A percentile compares a stretch with the other conserved stretches of the same genome.
Conservation (phyloP, 2,329 filamentous ascomycete species). For the Ophiognomonia clavigignenti-juglandacearum region DNA sequence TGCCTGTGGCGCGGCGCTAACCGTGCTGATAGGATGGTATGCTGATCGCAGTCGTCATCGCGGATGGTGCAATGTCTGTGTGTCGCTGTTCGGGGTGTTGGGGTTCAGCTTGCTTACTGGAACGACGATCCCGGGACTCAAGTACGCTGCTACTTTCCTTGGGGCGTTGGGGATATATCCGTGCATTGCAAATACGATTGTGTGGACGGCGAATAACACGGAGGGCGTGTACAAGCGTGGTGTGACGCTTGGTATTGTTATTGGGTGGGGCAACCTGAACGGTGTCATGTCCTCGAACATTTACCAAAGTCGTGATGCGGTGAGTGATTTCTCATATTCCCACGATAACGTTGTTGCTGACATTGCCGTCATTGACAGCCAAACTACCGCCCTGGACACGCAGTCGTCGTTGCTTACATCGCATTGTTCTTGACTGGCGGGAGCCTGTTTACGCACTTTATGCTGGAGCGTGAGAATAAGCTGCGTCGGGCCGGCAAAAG, state of each 20-base stretch:
- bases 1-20: conserved; percentile 64
- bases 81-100: conserved; percentile 64
- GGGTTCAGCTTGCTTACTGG: conserved; percentile 80
- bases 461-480: conserved; percentile 58
- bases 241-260: conserved; percentile 80
- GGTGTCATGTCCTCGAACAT: conserved; percentile 82
- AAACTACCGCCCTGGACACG: conserved; percentile 68
- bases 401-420: conserved; percentile 68
- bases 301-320: no score
- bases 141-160: conserved; percentile 81
- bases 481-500: conserved; percentile 52
- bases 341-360: no score
- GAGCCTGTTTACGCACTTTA: conserved; percentile 54
- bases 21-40: conserved; percentile 64
- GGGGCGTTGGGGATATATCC: conserved; percentile 87
- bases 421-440: conserved; percentile 60
- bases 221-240: conserved; percentile 91
- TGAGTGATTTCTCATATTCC: no score
- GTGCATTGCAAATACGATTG: conserved; percentile 79
- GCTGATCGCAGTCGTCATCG: conserved; percentile 71
- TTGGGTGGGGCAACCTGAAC: conserved; percentile 90
- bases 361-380: conserved; percentile 60
- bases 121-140: conserved; percentile 56
- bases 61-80: conserved; percentile 75
- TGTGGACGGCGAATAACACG: conserved; percentile 82